These are phyloP conservation scores for Aspergillus pseudotamarii DNA, from an alignment of 2,329 filamentous ascomycete genomes.

Conservation along the genomic window DNA sequence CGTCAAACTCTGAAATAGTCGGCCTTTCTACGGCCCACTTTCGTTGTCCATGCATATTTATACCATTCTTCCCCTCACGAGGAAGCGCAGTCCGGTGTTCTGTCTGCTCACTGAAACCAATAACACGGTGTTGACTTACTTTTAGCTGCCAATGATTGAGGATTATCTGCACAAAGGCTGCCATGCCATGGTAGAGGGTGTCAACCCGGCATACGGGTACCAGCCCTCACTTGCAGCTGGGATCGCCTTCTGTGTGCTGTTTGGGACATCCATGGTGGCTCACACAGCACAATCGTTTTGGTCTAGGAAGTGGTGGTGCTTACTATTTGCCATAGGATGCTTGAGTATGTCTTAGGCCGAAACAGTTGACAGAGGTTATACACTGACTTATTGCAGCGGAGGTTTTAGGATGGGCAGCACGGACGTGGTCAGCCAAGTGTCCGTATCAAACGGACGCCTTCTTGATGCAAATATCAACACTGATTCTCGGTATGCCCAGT, in stretches of 20 bases:
- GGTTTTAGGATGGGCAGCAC: constrained; percentile 52
- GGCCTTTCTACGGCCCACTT: too few species aligned
- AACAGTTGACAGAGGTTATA: too few species aligned
- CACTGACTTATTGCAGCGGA: constrained; percentile 34
- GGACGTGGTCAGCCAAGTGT: constrained; percentile 32
- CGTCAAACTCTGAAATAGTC: too few species aligned
- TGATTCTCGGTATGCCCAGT: constrained; percentile 36
- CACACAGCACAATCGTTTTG: constrained; percentile 39
- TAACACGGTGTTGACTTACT: too few species aligned
- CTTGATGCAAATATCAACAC: constrained; percentile 53
- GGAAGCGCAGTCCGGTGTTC: too few species aligned
- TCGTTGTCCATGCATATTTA: too few species aligned
- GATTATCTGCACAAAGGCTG: constrained; percentile 9
- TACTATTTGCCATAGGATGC: constrained; percentile 40
- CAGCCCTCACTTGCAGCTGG: constrained; percentile 36
- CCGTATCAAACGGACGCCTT: constrained; percentile 54
- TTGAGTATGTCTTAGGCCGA: constrained; percentile 25
- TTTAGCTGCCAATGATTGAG: too few species aligned
- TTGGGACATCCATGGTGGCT: constrained; percentile 37
- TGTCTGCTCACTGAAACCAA: too few species aligned
- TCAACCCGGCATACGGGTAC: constrained; percentile 36
- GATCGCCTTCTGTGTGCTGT: constrained; percentile 37
- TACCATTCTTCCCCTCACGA: too few species aligned
- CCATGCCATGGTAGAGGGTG: constrained; percentile 27
- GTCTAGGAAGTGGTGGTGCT: constrained; percentile 43